phyloP scores from a whole-genome alignment of 352 stramenopile genomes.

The Globisporangium emineosum region DNA sequence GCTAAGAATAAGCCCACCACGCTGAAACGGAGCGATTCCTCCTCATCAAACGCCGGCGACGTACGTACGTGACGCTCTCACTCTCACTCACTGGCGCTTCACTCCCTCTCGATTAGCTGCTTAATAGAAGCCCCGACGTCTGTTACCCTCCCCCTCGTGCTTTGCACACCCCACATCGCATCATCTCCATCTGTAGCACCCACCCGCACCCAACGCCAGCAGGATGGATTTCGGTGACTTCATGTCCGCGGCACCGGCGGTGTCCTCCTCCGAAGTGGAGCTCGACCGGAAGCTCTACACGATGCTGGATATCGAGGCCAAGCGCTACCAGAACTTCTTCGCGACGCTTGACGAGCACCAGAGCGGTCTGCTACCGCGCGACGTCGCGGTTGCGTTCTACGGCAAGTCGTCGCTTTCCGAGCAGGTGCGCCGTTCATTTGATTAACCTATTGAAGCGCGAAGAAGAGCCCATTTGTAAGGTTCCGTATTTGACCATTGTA shows the following conservation, averaged over 20 bases:
- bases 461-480: neutral
- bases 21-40: neutral
- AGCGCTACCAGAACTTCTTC: constrained; percentile 64
- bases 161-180: too few relatives aligned
- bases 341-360: constrained; percentile 33
- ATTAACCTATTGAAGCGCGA: neutral
- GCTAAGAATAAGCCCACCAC: neutral
- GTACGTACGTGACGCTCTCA: neutral
- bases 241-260: constrained; percentile 8
- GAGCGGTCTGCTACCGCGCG: constrained; percentile 19
- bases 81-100: neutral
- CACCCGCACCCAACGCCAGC: neutral
- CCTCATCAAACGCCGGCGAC: neutral
- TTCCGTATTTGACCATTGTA: neutral
- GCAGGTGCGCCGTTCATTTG: constrained; percentile 14
- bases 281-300: constrained; percentile 42
- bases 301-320: constrained; percentile 61
- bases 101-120: neutral
- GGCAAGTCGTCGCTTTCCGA: constrained; percentile 52
- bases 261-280: constrained; percentile 9
- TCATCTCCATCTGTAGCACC: neutral
- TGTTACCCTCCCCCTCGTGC: neutral
- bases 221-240: constrained; percentile 22
- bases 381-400: constrained; percentile 49
- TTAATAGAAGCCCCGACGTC: too few relatives aligned